Conservation (phyloP, 2,329 filamentous ascomycete genomes). For the Penicillium brasilianum region DNA sequence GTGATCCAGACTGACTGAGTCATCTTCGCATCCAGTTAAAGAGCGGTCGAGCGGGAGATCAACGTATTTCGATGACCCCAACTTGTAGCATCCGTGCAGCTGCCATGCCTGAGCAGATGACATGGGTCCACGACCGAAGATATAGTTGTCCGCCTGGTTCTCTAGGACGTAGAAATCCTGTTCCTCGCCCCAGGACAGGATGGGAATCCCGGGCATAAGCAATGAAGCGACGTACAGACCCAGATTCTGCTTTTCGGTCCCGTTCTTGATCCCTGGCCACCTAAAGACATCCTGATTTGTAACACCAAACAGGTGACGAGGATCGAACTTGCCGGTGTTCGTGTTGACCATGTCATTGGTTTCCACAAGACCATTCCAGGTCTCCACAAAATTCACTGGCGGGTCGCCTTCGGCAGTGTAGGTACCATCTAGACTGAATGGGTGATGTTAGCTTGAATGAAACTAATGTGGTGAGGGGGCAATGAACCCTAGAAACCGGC, state of each 20-base stretch:
- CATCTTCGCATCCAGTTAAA: conserved; percentile 61
- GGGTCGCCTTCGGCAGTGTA: conserved; percentile 59
- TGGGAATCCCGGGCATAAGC: conserved; percentile 64
- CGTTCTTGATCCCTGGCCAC: conserved; percentile 64
- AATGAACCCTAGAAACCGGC: conserved; percentile 59
- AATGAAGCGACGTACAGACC: conserved; percentile 62
- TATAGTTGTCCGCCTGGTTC: conserved; percentile 67
- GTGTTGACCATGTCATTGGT: conserved; percentile 66
- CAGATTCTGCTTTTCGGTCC: conserved; percentile 63
- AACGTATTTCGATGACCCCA: conserved; percentile 62
- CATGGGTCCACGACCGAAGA: conserved; percentile 68
- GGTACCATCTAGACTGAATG: conserved; percentile 56
- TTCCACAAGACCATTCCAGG: conserved; percentile 61
- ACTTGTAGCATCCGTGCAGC: conserved; percentile 65
- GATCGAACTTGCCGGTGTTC: conserved; percentile 65
- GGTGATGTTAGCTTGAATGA: not conserved
- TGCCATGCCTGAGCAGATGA: conserved; percentile 65
- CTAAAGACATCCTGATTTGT: conserved; percentile 70
- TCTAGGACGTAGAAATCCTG: conserved; percentile 68
- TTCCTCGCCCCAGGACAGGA: conserved; percentile 68
- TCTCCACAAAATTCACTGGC: conserved; percentile 58
- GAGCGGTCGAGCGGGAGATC: conserved; percentile 61
- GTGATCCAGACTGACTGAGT: conserved; percentile 63
- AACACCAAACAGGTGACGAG: conserved; percentile 66
- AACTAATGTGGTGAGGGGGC: not conserved